Conservation (phyloP, 139 green algal species). For the Chlorokybus atmophyticus region DNA sequence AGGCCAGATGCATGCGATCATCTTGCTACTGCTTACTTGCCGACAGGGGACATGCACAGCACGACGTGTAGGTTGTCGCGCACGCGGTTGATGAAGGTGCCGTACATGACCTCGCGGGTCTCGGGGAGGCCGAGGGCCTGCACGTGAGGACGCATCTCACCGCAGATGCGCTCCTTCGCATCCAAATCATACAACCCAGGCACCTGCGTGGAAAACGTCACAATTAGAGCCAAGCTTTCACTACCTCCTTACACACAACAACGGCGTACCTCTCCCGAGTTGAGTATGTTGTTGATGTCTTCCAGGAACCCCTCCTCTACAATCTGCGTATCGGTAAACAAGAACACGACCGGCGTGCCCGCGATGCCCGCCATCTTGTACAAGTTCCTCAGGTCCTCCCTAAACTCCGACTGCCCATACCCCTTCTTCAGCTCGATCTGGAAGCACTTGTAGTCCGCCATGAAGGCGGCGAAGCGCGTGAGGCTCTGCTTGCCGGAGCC, state of each 20-base stretch:
- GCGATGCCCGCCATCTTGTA: constrained; percentile 54
- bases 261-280: constrained; percentile 58
- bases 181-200: constrained; percentile 38
- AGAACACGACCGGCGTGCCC: constrained; percentile 45
- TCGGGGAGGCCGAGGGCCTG: constrained; percentile 27
- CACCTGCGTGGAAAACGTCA: too few relatives aligned
- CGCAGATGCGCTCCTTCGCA: constrained; percentile 57
- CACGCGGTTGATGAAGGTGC: constrained; percentile 56
- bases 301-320: constrained; percentile 57
- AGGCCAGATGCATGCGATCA: too few relatives aligned
- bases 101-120: constrained; percentile 48
- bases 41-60: constrained; percentile 64
- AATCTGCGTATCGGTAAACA: constrained; percentile 67
- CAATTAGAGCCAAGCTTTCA: constrained; percentile 7
- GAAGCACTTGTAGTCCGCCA: constrained; percentile 44
- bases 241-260: constrained; percentile 30
- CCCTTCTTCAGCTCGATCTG: constrained; percentile 47
- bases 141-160: constrained; percentile 52
- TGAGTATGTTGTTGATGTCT: constrained; percentile 70
- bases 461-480: constrained; percentile 57
- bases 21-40: too few relatives aligned
- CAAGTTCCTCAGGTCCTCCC: constrained; percentile 67
- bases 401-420: constrained; percentile 54
- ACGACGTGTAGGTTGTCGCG: constrained; percentile 67
- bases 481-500: constrained; percentile 62